Base-by-base conservation (phyloP, 192 early-diverging fungal species). In the Chytriomyces confervae region DNA sequence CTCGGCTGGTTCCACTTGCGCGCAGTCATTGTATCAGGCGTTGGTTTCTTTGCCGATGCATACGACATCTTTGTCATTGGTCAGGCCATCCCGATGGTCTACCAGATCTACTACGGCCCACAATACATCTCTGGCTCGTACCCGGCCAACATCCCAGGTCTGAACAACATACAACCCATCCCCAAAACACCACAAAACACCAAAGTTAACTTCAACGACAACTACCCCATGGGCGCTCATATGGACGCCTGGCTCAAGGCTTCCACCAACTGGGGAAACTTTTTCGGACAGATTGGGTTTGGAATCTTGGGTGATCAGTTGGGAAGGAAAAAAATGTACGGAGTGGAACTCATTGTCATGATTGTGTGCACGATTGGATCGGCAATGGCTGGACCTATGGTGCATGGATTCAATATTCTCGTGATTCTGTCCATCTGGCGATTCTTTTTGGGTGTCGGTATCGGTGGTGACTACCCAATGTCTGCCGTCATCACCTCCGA, bases 11-110 rank as follows among this genome's bases (percentile, higher is more conserved):
- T 84, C 73, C 87, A 88, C 73, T 23, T 84, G 18, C 73, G 83
- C 29, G 83, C 87, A 16, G 77, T 87, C 67, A 61, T 87, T n/a
- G 83, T 89, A 20, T 78, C 87, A 50, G 87, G 87, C 20, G 73
- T 77, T 49, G 76, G 76, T 6, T 77, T 77, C 76, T 77, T 77
- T 60, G 50, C 76, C 16, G 76, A 80, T 79, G 91, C 95, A 16
- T 97, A 97, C 81, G 96, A 98, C 87, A 89, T 95, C 62, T 97
- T 97, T 77, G 90, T 95, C 72, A 98, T 98, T 80, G 93, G 93
- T 79, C 86, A 96, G 72, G 92, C 93, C 18, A 87, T 94, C n/a
- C 91, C 93, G 67, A 98, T 98, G 89, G 81, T 96, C 51, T 80
- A 65, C 50, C 79, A 78, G 27, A 77, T 79, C 68, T 84, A 77